Evolutionary conservation across 2,329 filamentous ascomycete genomes (phyloP).

Genomic region (Plectosphaerella plurivora): DNA sequence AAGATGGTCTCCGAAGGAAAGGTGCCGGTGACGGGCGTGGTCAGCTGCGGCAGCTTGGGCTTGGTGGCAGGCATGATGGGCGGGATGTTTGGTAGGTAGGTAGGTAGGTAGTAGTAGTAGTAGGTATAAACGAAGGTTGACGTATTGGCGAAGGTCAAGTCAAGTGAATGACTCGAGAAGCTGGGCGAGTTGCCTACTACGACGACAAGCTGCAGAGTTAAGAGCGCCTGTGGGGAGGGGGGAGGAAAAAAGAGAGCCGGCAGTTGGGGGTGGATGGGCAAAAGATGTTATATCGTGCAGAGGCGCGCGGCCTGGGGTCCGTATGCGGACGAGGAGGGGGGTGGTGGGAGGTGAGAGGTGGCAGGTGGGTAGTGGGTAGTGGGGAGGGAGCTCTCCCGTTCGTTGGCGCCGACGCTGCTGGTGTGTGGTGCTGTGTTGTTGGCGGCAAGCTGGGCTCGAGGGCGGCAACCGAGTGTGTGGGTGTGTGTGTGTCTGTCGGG

Average conservation of each 20-base stretch:
- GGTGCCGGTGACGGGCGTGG: conserved; percentile 57
- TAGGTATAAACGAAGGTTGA: conserved; percentile 7
- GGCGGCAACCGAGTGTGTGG: too few relatives aligned
- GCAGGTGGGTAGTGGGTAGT: conserved; percentile 7
- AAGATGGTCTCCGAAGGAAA: conserved; percentile 55
- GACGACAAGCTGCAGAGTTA: conserved; percentile 25
- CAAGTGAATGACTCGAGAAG: conserved; percentile 39
- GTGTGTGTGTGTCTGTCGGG: too few relatives aligned
- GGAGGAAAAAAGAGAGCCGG: conserved; percentile 19
- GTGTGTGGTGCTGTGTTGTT: conserved; percentile 4
- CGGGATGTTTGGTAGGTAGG: conserved; percentile 5
- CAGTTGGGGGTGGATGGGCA: conserved; percentile 27
- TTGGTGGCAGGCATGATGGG: conserved; percentile 47
- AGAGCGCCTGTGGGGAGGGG: conserved; percentile 26
- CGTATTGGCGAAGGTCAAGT: conserved; percentile 23
- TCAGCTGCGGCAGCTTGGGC: conserved; percentile 58
- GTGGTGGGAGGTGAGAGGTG: conserved; percentile 15
- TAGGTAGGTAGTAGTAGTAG: conserved; percentile 9
- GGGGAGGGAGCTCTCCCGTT: background rate
- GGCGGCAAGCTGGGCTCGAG: conserved; percentile 6
- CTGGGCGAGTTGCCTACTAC: conserved; percentile 21
- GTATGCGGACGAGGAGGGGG: conserved; percentile 20
- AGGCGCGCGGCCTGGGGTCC: conserved; percentile 13
- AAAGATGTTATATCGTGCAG: conserved; percentile 27
- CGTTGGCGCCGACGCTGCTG: background rate